phyloP scores from a whole-genome alignment of 2,329 filamentous ascomycete species.

The Trichoderma hamatum region DNA sequence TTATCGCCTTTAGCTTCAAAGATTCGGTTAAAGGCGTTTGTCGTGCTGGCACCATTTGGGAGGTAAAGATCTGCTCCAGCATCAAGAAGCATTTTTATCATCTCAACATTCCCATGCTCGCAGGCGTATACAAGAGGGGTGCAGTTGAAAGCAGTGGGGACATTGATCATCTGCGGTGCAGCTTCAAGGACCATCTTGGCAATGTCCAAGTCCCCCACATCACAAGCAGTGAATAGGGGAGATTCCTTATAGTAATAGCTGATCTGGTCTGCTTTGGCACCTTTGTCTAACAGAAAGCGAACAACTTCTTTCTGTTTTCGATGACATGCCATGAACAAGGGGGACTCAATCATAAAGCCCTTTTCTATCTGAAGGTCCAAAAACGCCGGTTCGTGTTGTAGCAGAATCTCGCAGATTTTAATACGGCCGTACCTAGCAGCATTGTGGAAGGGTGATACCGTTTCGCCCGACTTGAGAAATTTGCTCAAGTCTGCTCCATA shows the following conservation, averaged over 20 bases:
- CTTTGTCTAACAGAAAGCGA: slow-evolving; percentile 31
- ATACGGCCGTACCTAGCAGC: slow-evolving; percentile 29
- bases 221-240: slow-evolving; percentile 30
- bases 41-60: slow-evolving; percentile 12
- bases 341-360: slow-evolving; percentile 28
- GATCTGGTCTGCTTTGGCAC: slow-evolving; percentile 27
- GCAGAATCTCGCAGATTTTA: slow-evolving; percentile 29
- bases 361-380: slow-evolving; percentile 29
- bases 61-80: slow-evolving; percentile 30
- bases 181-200: slow-evolving; percentile 30
- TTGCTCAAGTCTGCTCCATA: slow-evolving; percentile 31
- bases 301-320: slow-evolving; percentile 25
- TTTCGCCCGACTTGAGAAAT: slow-evolving; percentile 19
- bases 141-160: slow-evolving; percentile 12
- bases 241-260: slow-evolving; percentile 30
- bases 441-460: slow-evolving; percentile 29
- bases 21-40: slow-evolving; percentile 26
- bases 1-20: slow-evolving; percentile 20
- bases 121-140: slow-evolving; percentile 32
- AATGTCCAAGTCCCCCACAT: slow-evolving; percentile 25
- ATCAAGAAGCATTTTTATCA: slow-evolving; percentile 31
- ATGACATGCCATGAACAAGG: slow-evolving; percentile 30
- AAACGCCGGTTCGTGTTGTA: slow-evolving; percentile 31
- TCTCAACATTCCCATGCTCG: slow-evolving; percentile 15
- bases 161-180: slow-evolving; percentile 31